phyloP scores from a whole-genome alignment of 805 yeast genomes.

The Wickerhamomyces bovis region DNA sequence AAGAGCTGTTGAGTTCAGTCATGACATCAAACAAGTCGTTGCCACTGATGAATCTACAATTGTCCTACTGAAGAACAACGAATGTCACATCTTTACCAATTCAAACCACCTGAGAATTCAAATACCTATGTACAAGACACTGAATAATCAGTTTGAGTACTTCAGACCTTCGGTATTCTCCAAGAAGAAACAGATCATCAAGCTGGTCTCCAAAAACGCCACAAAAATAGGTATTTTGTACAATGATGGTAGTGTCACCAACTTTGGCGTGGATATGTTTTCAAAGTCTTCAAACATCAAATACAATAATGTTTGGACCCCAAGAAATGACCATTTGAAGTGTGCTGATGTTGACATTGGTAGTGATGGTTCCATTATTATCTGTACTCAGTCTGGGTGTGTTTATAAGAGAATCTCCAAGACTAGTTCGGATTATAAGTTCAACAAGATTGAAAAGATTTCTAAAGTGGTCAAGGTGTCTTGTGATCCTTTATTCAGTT shows the following conservation, averaged over 20 bases:
- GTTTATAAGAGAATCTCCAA: conserved; percentile 35
- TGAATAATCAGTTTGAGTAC: conserved; percentile 41
- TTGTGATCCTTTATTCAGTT: conserved; percentile 58
- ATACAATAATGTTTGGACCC: conserved; percentile 53
- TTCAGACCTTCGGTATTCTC: conserved; percentile 51
- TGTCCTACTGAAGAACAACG: conserved; percentile 50
- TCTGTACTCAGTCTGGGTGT: conserved; percentile 66
- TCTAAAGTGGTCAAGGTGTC: conserved; percentile 56
- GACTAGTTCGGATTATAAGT: conserved; percentile 36
- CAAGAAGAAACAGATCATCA: conserved; percentile 28
- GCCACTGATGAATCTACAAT: conserved; percentile 70
- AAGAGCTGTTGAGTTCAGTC: conserved; percentile 31
- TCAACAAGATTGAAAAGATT: conserved; percentile 45
- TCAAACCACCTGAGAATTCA: conserved; percentile 50
- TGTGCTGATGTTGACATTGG: conserved; percentile 66
- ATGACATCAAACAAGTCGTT: conserved; percentile 43
- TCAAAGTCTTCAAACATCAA: conserved; percentile 33
- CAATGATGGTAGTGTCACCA: conserved; percentile 46
- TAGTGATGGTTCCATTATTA: conserved; percentile 59
- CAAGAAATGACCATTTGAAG: conserved; percentile 48
- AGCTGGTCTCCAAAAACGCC: conserved; percentile 33
- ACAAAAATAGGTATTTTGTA: conserved; percentile 43
- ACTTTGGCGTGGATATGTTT: conserved; percentile 26
- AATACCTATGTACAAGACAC: conserved; percentile 25
- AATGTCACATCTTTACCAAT: conserved; percentile 55